Percentiles rank a stretch among this genome's conserved stretches.
Evolutionary conservation across 164 flowering plant genomes (phyloP).

Genomic region (Dillenia suffruticosa): DNA sequence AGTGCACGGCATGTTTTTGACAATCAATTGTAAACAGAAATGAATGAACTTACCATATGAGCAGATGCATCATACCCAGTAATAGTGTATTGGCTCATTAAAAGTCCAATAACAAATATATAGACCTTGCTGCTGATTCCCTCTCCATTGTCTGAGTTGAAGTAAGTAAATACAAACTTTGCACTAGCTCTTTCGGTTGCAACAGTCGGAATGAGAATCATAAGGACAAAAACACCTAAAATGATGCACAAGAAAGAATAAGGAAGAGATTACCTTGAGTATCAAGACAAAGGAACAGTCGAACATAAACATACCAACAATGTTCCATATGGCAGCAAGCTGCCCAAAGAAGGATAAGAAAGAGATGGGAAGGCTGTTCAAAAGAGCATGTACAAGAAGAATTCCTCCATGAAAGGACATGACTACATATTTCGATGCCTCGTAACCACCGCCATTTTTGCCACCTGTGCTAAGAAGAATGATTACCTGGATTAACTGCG

Average conservation of each 20-base stretch:
- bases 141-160: slow-evolving; percentile 78
- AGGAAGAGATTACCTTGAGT: slow-evolving; percentile 1
- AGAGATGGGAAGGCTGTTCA: slow-evolving; percentile 84
- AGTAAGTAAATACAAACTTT: slow-evolving; percentile 86
- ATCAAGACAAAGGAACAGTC: neutral
- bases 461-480: slow-evolving; percentile 94
- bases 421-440: slow-evolving; percentile 76
- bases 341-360: slow-evolving; percentile 83
- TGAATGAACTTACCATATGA: slow-evolving; percentile 63
- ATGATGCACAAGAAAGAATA: neutral
- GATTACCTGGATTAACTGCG: slow-evolving; percentile 87
- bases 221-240: slow-evolving; percentile 83
- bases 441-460: slow-evolving; percentile 81
- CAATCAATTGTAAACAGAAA: neutral
- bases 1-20: too few species aligned
- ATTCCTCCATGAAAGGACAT: slow-evolving; percentile 70
- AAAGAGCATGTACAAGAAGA: slow-evolving; percentile 61
- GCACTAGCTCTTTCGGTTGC: slow-evolving; percentile 74
- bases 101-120: slow-evolving; percentile 83
- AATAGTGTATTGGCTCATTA: slow-evolving; percentile 93
- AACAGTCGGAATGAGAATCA: slow-evolving; percentile 77
- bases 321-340: slow-evolving; percentile 89
- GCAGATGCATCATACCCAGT: slow-evolving; percentile 98
- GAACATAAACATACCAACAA: slow-evolving; percentile 46
- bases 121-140: slow-evolving; percentile 66